Evolutionary conservation across 1,284 basidiomycete species (phyloP), one percentile per base, ranked within the genome.

Genomic region (Puccinia triticina): DNA sequence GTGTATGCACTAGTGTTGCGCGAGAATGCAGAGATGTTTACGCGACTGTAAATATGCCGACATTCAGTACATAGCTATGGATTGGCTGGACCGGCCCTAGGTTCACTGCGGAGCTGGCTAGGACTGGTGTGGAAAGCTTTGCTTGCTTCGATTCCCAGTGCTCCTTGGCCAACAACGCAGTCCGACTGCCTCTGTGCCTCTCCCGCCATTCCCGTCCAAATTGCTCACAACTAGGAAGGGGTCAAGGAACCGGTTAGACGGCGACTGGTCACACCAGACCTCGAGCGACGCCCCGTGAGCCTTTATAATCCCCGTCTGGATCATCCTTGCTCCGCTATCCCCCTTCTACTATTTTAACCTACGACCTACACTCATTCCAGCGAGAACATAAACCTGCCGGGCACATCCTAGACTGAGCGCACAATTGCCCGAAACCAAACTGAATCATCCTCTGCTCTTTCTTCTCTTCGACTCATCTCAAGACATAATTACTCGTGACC

Each of bases 361-460:
- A 26, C 21, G 8, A 66, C 32, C 64, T n/a, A 66, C 64, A 66
- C 64, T 66, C 64, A 66, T 40, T 66, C 64, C 37, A 40, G 64
- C 43, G 37, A 40, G 14, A 32, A 23, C 37, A 32, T 32, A 34
- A 61, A 61, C 29, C 12, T n/a, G n/a, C n/a, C n/a, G n/a, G 16
- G 23, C 32, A 50, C 14, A 50, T 10, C 59, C 32, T 21, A 29
- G 12, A 43, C 18, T 66, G 12, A 43, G 2, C 16, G 34, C 16
- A 5, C 55, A 66, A 40, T 3, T 18, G 37, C 64, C 64, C 34
- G 4, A 66, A 43, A 43, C 40, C 11, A 66, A 32, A 43, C 23
- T 23, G n/a, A 66, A 57, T 26, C 55, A 29, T 29, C 55, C 10
- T 7, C 55, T 57, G 55, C 55, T n/a, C n/a, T n/a, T n/a, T n/a